phyloP scores from a whole-genome alignment of 192 early-diverging fungal species.

The Backusella tuberculispora region DNA sequence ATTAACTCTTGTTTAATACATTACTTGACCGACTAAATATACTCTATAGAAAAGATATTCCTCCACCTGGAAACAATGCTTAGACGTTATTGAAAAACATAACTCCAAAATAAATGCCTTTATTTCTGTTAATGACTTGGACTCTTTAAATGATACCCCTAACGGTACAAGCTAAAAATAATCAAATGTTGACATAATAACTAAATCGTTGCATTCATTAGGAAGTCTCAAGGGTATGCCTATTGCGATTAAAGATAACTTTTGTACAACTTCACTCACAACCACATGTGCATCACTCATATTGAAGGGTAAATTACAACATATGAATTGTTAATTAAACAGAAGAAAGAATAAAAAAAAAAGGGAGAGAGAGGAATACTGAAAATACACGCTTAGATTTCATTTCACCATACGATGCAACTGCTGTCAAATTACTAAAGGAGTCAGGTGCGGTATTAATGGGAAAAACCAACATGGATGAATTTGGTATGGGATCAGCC shows the following conservation, averaged over 20 bases:
- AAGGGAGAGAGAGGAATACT: neutral
- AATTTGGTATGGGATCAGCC: constrained; percentile 93
- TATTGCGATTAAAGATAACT: constrained; percentile 82
- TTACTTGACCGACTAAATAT: neutral
- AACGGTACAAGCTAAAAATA: neutral
- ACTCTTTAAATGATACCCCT: neutral
- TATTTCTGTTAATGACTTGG: constrained; percentile 37
- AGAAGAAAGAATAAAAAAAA: constrained; percentile 11
- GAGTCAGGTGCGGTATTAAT: constrained; percentile 68
- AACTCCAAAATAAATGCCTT: constrained; percentile 50
- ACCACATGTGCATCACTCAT: constrained; percentile 81
- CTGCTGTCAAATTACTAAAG: constrained; percentile 64
- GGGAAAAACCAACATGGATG: constrained; percentile 93
- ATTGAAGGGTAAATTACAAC: constrained; percentile 52
- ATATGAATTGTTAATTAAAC: constrained; percentile 8
- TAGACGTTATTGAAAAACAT: constrained; percentile 41
- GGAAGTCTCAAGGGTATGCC: constrained; percentile 66
- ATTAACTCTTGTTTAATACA: neutral
- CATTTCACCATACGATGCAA: constrained; percentile 73
- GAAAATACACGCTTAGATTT: constrained; percentile 50
- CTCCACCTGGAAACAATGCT: constrained; percentile 12
- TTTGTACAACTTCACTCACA: constrained; percentile 61
- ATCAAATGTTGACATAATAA: neutral
- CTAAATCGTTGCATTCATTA: neutral
- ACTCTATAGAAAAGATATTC: neutral